A percentile compares a stretch with the other conserved stretches of the same genome.
Evolutionary conservation across 371 early-diverging fungal species (phyloP).

Genomic region (Mucor saturninus): DNA sequence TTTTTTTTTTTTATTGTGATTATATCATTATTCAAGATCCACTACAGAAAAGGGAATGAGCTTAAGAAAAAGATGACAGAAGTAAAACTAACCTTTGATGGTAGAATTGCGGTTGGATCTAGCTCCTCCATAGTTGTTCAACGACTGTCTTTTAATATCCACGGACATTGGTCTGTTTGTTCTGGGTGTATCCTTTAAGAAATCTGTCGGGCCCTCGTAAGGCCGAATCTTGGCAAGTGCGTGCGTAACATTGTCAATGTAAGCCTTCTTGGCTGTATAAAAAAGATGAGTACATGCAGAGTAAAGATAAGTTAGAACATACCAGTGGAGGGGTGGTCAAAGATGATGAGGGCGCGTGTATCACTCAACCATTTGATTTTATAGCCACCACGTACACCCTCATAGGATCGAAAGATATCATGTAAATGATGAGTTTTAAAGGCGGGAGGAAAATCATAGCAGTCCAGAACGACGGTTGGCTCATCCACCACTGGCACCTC

Average conservation of each 20-base stretch:
- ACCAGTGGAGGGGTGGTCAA: conserved; percentile 73
- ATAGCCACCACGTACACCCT: conserved; percentile 69
- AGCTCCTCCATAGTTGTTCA: conserved; percentile 14
- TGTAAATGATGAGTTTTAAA: conserved; percentile 62
- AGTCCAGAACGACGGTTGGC: conserved; percentile 54
- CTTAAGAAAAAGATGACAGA: neutral
- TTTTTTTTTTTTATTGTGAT: neutral
- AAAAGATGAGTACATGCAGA: neutral
- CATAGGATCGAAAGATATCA: conserved; percentile 60
- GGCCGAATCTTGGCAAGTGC: conserved; percentile 34
- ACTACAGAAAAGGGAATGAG: neutral
- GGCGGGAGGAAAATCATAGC: conserved; percentile 57
- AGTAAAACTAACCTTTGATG: conserved; percentile 18
- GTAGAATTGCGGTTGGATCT: conserved; percentile 30
- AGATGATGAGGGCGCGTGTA: conserved; percentile 74
- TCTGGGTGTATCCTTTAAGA: conserved; percentile 12
- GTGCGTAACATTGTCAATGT: conserved; percentile 38
- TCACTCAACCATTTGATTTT: conserved; percentile 78
- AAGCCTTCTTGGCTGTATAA: conserved; percentile 50
- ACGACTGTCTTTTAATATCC: conserved; percentile 32
- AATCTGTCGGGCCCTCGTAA: conserved; percentile 33
- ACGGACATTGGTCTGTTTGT: conserved; percentile 28
- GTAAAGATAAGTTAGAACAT: no score
- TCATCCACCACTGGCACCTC: conserved; percentile 48
- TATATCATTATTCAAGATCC: conserved; percentile 1